Base-by-base conservation (phyloP, 2,329 filamentous ascomycete species). In the Xylaria multiplex region DNA sequence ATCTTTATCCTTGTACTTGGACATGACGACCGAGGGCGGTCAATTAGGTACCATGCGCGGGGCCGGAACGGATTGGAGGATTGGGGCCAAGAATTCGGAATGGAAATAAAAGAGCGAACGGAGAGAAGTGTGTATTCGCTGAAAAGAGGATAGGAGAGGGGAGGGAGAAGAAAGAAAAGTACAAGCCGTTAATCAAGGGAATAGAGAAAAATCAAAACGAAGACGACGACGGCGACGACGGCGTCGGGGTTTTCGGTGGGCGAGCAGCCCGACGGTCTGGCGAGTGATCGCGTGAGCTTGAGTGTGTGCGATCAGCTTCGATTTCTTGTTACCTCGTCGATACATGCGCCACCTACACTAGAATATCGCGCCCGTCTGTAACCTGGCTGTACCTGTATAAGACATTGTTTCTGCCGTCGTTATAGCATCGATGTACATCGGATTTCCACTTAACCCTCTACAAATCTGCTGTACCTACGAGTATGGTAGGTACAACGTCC, bases 1-100 rank as follows among this genome's bases (percentile, higher is more conserved):
- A 72, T 88, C 85, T 79, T 89, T 88, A 81, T 90, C 88, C 79
- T 90, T 90, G 80, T 87, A 89, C 72, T 70, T 74, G 49, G 71
- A 72, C 71, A 74, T 74, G 58, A 40, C 62, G 57, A 27, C 40
- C 5, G 27, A 27, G 27, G 45, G 14, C 6, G 46, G 40, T 65
- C 48, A 59, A 55, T 58, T 22, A 35, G 13, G 43, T 54, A 52
- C 22, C 68, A 68, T 68, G 56, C 57, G 61, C 49, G 2, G 59
- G n/a, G 35, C 5, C 37, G 6, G 32, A 32, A 46, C n/a, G 19
- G 27, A 24, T 19, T 19, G 42, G 30, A 19, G 11, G 27, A 16
- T 22, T 16, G 6, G 52, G 19, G 48, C 27, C 22, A 37, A 22
- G 43, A 40, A 49, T 24, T 45, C 13, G 22, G 35, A 32, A 22